A percentile compares a stretch with the other conserved stretches of the same genome.
Evolutionary conservation across 2,329 filamentous ascomycete genomes (phyloP).

Genomic region (Delphinella strobiligena): DNA sequence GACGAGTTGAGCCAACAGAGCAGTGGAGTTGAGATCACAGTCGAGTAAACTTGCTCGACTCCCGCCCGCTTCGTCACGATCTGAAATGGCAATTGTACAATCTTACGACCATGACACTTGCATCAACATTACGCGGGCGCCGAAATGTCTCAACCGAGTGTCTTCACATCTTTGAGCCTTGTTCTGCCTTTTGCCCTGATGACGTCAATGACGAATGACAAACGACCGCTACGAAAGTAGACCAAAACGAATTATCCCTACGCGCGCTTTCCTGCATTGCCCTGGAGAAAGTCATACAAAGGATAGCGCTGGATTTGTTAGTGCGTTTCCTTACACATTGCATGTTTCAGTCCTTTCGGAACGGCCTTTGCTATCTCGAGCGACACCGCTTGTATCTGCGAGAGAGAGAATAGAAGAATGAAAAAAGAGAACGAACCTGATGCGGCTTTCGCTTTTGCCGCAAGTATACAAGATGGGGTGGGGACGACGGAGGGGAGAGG

Average conservation of each 20-base stretch:
- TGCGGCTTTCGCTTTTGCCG: too few species aligned
- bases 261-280: not conserved
- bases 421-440: too few species aligned
- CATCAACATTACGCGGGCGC: too few species aligned
- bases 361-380: too few species aligned
- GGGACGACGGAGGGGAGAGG: too few species aligned
- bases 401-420: too few species aligned
- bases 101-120: constrained; percentile 9
- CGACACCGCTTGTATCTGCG: too few species aligned
- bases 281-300: not conserved
- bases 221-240: constrained; percentile 14
- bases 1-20: constrained; percentile 51
- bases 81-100: constrained; percentile 8
- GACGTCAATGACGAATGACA: constrained; percentile 14
- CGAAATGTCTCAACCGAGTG: too few species aligned
- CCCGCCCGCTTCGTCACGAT: constrained; percentile 4
- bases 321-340: not conserved
- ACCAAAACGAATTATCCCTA: constrained; percentile 5
- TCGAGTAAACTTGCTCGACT: constrained; percentile 35
- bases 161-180: constrained; percentile 4
- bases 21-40: constrained; percentile 48
- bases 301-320: not conserved
- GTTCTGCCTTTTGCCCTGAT: constrained; percentile 10
- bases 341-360: not conserved
- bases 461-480: too few species aligned